Conservation (phyloP, 306 rosid species). For the Dryas octopetala region DNA sequence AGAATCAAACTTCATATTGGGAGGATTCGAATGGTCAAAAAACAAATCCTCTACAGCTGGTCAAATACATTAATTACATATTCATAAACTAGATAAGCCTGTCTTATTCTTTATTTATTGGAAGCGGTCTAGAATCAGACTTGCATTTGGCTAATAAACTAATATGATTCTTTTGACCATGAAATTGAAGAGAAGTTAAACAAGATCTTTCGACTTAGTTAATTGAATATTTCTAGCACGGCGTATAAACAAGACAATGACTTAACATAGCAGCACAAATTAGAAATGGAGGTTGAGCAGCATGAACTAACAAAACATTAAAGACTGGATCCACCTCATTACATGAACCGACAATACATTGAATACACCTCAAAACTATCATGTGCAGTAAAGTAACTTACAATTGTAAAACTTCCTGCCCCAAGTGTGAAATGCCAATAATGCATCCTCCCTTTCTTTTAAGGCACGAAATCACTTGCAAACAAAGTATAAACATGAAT, state of each 20-base stretch:
- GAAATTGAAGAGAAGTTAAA: not conserved
- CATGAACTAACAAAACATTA: not conserved
- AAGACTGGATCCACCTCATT: not conserved
- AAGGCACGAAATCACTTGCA: slow-evolving; percentile 29
- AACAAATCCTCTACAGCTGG: not conserved
- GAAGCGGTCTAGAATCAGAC: not conserved
- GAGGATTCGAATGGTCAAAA: not conserved
- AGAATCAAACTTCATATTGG: not conserved
- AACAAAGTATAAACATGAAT: slow-evolving; percentile 24
- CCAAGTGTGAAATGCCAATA: slow-evolving; percentile 9
- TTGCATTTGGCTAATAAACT: not conserved
- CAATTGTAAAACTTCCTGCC: not conserved
- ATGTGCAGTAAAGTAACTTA: not conserved
- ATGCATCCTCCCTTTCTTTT: slow-evolving; percentile 22
- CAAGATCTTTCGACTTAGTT: not conserved
- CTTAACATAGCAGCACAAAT: not conserved
- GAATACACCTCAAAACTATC: not conserved
- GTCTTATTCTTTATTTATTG: not conserved
- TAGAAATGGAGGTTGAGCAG: not conserved
- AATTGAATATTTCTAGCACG: not conserved
- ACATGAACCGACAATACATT: not conserved
- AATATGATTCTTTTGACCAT: not conserved
- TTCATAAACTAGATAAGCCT: not conserved
- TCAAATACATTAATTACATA: not conserved
- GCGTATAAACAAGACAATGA: not conserved